phyloP scores from a whole-genome alignment of 2,329 filamentous ascomycete genomes.

The Mycosphaerella sp. region DNA sequence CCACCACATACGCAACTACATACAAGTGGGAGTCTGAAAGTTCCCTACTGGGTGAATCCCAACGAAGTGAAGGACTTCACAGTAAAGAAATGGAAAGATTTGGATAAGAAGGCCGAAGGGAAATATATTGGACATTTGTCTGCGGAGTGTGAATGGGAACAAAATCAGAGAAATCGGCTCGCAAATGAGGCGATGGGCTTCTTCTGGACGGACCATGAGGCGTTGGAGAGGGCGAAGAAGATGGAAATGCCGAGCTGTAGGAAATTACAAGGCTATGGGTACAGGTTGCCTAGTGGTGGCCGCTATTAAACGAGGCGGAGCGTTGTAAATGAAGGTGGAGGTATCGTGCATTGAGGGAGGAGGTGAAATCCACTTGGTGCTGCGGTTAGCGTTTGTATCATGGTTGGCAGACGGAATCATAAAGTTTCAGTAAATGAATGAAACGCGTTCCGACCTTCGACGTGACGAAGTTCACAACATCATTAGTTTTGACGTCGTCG shows the following conservation, averaged over 20 bases:
- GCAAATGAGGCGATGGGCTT: slow-evolving; percentile 77
- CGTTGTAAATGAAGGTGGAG: neutral
- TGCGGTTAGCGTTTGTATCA: neutral
- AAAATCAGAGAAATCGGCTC: slow-evolving; percentile 57
- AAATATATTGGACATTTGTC: slow-evolving; percentile 63
- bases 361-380: neutral
- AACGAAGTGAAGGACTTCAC: slow-evolving; percentile 66
- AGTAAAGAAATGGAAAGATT: slow-evolving; percentile 60
- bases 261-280: slow-evolving; percentile 48
- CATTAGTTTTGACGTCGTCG: neutral
- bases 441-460: neutral
- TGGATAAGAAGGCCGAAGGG: slow-evolving; percentile 73
- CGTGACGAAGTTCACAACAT: slow-evolving; percentile 1
- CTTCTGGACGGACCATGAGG: slow-evolving; percentile 75
- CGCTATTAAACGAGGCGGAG: neutral
- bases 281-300: slow-evolving; percentile 20
- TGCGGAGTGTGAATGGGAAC: slow-evolving; percentile 69
- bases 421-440: neutral
- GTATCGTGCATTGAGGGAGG: neutral
- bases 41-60: slow-evolving; percentile 83
- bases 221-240: slow-evolving; percentile 63
- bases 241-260: slow-evolving; percentile 57
- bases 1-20: slow-evolving; percentile 70
- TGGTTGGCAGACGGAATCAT: neutral
- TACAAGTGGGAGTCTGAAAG: slow-evolving; percentile 61